A percentile compares a stretch with the other conserved stretches of the same genome.
These are phyloP conservation scores for Barnettozyma hawaiiensis DNA, from an alignment of 1,139 yeast species.

Conservation along the genomic window DNA sequence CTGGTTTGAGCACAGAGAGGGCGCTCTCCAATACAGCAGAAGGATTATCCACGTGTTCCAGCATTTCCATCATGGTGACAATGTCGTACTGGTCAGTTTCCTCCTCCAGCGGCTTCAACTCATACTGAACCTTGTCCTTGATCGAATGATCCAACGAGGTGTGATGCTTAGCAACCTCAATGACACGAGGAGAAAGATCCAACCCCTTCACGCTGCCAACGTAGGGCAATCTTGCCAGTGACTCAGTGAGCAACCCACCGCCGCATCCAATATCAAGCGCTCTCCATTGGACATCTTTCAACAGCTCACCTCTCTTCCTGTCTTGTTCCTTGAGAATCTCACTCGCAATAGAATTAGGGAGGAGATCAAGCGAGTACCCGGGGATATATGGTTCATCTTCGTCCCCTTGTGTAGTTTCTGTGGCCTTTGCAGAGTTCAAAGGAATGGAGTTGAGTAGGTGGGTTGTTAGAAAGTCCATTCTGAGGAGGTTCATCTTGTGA, in stretches of 20 bases:
- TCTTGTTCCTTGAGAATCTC: conserved; percentile 44
- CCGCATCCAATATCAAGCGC: conserved; percentile 96
- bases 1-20: conserved; percentile 60
- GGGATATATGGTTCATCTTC: conserved; percentile 65
- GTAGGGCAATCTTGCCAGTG: conserved; percentile 70
- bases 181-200: conserved; percentile 78
- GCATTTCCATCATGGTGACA: conserved; percentile 87
- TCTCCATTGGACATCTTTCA: conserved; percentile 33
- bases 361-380: conserved; percentile 62
- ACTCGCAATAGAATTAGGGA: conserved; percentile 49
- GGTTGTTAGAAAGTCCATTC: conserved; percentile 79
- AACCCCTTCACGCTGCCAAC: conserved; percentile 69
- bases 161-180: conserved; percentile 75
- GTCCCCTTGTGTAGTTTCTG: too few relatives aligned
- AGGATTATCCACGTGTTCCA: conserved; percentile 91
- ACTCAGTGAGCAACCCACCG: conserved; percentile 88
- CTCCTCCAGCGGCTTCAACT: conserved; percentile 56
- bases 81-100: conserved; percentile 52
- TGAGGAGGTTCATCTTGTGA: conserved; percentile 86
- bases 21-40: conserved; percentile 65
- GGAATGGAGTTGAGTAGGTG: conserved; percentile 46
- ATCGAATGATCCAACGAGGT: conserved; percentile 58
- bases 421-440: conserved; percentile 38
- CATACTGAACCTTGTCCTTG: conserved; percentile 49
- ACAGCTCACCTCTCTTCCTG: conserved; percentile 37